phyloP scores from a whole-genome alignment of 1,284 basidiomycete genomes.

The Cerioporus squamosus region DNA sequence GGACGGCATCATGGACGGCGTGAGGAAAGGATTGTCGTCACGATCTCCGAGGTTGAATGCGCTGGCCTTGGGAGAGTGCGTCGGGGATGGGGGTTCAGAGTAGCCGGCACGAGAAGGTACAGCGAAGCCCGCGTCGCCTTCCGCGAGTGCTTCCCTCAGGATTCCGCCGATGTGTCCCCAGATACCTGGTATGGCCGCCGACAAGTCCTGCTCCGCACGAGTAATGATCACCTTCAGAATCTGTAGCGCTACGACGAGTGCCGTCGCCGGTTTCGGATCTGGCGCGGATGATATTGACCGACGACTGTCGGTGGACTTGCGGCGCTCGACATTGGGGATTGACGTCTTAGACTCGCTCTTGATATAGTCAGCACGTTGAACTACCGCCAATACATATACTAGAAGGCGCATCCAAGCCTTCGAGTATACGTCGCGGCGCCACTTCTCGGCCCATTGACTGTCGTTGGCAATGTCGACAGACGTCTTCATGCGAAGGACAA shows the following conservation, averaged over 20 bases:
- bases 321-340: constrained; percentile 34
- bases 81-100: constrained; percentile 50
- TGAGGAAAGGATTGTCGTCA: constrained; percentile 31
- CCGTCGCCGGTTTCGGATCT: constrained; percentile 44
- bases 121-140: constrained; percentile 64
- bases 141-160: constrained; percentile 52
- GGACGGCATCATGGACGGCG: constrained; percentile 26
- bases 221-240: constrained; percentile 72
- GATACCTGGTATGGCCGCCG: constrained; percentile 53
- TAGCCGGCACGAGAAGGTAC: constrained; percentile 38
- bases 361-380: constrained; percentile 35
- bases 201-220: constrained; percentile 66
- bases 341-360: constrained; percentile 25
- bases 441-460: constrained; percentile 47
- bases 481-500: constrained; percentile 60
- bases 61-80: constrained; percentile 45
- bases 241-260: constrained; percentile 63
- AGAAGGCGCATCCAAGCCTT: constrained; percentile 71
- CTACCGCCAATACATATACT: constrained; percentile 57
- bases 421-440: constrained; percentile 48
- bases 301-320: constrained; percentile 49
- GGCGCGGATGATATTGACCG: constrained; percentile 22
- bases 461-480: constrained; percentile 48
- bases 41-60: constrained; percentile 21
- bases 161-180: constrained; percentile 63